Conservation (phyloP, 768 basidiomycete genomes). For the Leucogyrophana mollusca region DNA sequence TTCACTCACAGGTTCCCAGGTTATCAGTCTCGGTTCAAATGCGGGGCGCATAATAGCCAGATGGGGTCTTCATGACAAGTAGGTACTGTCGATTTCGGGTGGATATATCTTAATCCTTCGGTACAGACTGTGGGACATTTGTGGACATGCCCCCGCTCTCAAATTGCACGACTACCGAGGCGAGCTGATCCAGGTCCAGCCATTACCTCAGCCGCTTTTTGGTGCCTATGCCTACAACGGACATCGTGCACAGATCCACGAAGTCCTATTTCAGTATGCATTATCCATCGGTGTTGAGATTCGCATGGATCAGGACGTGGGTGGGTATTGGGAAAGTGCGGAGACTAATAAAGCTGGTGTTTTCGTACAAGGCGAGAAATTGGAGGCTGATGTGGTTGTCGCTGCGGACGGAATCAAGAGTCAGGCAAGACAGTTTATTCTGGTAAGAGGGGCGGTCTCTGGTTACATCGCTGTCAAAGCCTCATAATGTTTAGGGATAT, state of each 20-base stretch:
- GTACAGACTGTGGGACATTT: conserved; percentile 18
- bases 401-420: conserved; percentile 24
- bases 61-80: conserved; percentile 20
- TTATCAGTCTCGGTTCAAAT: conserved; percentile 17
- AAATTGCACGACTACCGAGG: conserved; percentile 19
- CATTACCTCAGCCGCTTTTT: conserved; percentile 9
- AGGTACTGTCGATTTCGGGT: conserved; percentile 5
- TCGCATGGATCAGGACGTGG: conserved; percentile 14
- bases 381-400: conserved; percentile 20
- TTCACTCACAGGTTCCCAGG: conserved; percentile 7
- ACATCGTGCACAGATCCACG: conserved; percentile 24
- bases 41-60: conserved; percentile 20
- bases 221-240: conserved; percentile 23
- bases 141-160: conserved; percentile 11
- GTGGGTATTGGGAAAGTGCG: conserved; percentile 16
- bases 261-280: conserved; percentile 17
- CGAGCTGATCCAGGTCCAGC: conserved; percentile 17
- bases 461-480: no score
- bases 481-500: conserved; percentile 11
- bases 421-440: conserved; percentile 11
- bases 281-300: conserved; percentile 16
- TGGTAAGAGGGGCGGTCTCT: conserved; percentile 15
- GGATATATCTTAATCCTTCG: conserved; percentile 6
- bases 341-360: conserved; percentile 11
- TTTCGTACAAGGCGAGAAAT: conserved; percentile 11